Conservation (phyloP, 1,139 yeast genomes). For the Suzukiozyma palmioleophila region DNA sequence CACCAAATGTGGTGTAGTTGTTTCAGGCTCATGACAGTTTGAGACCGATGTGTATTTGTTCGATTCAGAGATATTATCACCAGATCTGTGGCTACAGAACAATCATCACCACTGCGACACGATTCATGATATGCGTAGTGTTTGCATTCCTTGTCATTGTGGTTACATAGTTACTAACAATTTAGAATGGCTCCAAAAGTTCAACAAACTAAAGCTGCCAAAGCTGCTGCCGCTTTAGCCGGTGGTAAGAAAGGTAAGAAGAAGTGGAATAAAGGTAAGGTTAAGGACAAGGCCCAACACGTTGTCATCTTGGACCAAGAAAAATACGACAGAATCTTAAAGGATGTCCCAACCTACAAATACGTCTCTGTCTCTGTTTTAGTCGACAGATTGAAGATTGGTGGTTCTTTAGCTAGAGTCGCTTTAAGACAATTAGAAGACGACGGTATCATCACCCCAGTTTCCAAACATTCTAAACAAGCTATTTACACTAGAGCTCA, state of each 20-base stretch:
- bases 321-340: slow-evolving; percentile 97
- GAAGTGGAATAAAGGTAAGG: slow-evolving; percentile 99
- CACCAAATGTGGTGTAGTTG: too few relatives aligned
- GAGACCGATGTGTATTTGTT: too few relatives aligned
- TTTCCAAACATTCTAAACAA: slow-evolving; percentile 95
- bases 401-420: slow-evolving; percentile 98
- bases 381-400: slow-evolving; percentile 98
- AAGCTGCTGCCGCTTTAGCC: slow-evolving; percentile 99
- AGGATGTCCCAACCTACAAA: slow-evolving; percentile 99
- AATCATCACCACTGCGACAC: too few relatives aligned
- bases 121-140: too few relatives aligned
- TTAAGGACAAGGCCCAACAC: slow-evolving; percentile 99
- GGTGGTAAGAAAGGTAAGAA: slow-evolving; percentile 99
- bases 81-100: too few relatives aligned
- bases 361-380: slow-evolving; percentile 96
- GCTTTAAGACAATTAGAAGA: slow-evolving; percentile 95
- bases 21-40: too few relatives aligned
- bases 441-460: slow-evolving; percentile 93
- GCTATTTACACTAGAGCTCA: slow-evolving; percentile 86
- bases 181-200: slow-evolving; percentile 95
- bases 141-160: too few relatives aligned
- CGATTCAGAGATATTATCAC: too few relatives aligned
- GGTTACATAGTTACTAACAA: slow-evolving; percentile 28
- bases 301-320: slow-evolving; percentile 96
- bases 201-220: slow-evolving; percentile 99